These are phyloP conservation scores for Huntiella savannae DNA, from an alignment of 2,329 filamentous ascomycete species.

Conservation along the genomic window DNA sequence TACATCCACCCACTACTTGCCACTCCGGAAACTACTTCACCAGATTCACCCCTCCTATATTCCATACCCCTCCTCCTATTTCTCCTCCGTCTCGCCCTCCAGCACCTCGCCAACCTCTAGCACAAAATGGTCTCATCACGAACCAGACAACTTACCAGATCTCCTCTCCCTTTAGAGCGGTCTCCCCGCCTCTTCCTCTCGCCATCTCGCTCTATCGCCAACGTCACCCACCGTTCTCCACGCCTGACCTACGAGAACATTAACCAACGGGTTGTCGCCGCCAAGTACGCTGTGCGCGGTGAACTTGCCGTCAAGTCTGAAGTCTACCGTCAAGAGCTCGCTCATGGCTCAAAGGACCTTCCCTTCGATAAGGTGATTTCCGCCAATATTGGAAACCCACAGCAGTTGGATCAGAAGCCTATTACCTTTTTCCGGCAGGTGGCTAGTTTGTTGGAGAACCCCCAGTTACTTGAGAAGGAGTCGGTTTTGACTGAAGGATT, in stretches of 20 bases:
- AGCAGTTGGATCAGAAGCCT: conserved; percentile 97
- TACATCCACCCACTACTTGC: too few species aligned
- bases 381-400: conserved; percentile 97
- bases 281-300: conserved; percentile 91
- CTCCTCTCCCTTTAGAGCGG: conserved; percentile 5
- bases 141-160: conserved; percentile 4
- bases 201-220: conserved; percentile 18
- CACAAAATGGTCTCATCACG: neutral
- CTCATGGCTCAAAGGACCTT: conserved; percentile 38
- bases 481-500: conserved; percentile 56
- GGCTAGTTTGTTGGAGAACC: conserved; percentile 81
- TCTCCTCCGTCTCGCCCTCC: too few species aligned
- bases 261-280: conserved; percentile 70
- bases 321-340: conserved; percentile 60
- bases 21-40: too few species aligned
- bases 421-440: conserved; percentile 99
- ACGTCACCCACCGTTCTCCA: conserved; percentile 20
- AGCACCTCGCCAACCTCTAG: neutral
- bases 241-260: conserved; percentile 66
- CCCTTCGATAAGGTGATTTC: conserved; percentile 86
- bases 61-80: too few species aligned
- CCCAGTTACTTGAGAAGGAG: conserved; percentile 61
- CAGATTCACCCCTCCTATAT: too few species aligned
- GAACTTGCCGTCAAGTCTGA: conserved; percentile 90
- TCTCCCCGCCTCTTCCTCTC: neutral